Conservation (phyloP, 495 filamentous ascomycete genomes). For the Talaromyces liani region DNA sequence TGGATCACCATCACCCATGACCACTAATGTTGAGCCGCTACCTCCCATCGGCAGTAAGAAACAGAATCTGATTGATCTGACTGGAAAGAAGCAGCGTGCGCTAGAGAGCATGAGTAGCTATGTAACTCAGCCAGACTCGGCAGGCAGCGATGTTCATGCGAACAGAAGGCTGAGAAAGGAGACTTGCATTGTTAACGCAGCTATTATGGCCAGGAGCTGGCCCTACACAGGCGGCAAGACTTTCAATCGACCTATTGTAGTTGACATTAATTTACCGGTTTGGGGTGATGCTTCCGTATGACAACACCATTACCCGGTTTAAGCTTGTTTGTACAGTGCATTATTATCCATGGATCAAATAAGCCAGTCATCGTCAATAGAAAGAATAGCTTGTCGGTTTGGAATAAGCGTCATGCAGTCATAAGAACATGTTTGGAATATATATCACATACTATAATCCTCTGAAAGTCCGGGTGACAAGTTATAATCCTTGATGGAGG, state of each 20-base stretch:
- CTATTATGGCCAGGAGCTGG: slow-evolving; percentile 61
- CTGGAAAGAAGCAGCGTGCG: slow-evolving; percentile 33
- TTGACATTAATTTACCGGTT: slow-evolving; percentile 69
- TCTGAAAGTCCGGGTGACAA: not conserved
- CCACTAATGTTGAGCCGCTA: slow-evolving; percentile 9
- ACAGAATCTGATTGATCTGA: slow-evolving; percentile 51
- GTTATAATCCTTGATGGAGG: not conserved
- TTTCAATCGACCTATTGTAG: slow-evolving; percentile 69
- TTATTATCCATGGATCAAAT: not conserved
- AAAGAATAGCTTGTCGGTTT: too few relatives aligned
- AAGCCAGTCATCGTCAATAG: too few relatives aligned
- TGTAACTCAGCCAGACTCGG: not conserved
- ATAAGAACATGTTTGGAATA: not conserved
- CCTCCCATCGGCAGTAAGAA: slow-evolving; percentile 44
- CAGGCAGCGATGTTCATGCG: slow-evolving; percentile 19
- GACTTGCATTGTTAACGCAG: slow-evolving; percentile 72
- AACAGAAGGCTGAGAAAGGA: slow-evolving; percentile 49
- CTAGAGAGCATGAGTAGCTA: slow-evolving; percentile 24
- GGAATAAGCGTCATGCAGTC: not conserved
- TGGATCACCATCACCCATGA: slow-evolving; percentile 2
- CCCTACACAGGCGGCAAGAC: slow-evolving; percentile 51
- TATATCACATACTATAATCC: not conserved
- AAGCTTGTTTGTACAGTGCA: not conserved
- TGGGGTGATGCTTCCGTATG: slow-evolving; percentile 19
- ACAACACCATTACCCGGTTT: not conserved